Evolutionary conservation across 2,329 filamentous ascomycete genomes (phyloP), one percentile per base, ranked within the genome.

Genomic region (Lasiodiplodia citricola): DNA sequence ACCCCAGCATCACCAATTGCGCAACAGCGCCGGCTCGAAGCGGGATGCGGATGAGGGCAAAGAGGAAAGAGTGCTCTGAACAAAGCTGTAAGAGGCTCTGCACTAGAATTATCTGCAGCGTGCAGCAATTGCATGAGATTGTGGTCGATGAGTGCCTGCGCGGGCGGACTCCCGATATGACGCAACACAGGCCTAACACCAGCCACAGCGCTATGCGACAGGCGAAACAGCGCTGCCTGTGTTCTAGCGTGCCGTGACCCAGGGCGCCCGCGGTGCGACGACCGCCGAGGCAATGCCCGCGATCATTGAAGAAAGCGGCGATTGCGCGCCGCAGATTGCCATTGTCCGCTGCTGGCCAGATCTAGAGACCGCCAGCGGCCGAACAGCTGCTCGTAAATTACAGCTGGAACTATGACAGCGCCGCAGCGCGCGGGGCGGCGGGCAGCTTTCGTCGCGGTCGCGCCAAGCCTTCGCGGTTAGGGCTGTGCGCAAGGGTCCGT

Each of bases 131-230:
- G 38, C 7, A 31, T 18, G 31, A 47, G 18, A 13, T 52, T 8
- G 11, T 4, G 14, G 21, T 13, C 7, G 47, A 28, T 21, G 44
- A 52, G 47, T 23, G 44, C 41, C 10, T 23, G 38, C 23, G 23
- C 28, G 60, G 47, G 31, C 44, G 14, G 23, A n/a, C 10, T 18
- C 2, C 23, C 8, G 52, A n/a, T 35, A 63, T 63, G 58, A 63
- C 58, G 60, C 60, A 52, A 21, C 44, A n/a, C 44, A 6, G 41
- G 28, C 7, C 28, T n/a, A 44, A 23, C 60, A 52, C 60, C 60
- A 64, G 60, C 60, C 60, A 64, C 58, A 63, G 58, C 25, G 35
- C 58, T 8, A 57, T 11, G 54, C 13, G 21, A 25, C 23, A 23
- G 28, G 16, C 31, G 31, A 35, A 35, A 35, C 31, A 35, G 28